Evolutionary conservation across 2,329 filamentous ascomycete species (phyloP).

Genomic region (Fusarium keratoplasticum): DNA sequence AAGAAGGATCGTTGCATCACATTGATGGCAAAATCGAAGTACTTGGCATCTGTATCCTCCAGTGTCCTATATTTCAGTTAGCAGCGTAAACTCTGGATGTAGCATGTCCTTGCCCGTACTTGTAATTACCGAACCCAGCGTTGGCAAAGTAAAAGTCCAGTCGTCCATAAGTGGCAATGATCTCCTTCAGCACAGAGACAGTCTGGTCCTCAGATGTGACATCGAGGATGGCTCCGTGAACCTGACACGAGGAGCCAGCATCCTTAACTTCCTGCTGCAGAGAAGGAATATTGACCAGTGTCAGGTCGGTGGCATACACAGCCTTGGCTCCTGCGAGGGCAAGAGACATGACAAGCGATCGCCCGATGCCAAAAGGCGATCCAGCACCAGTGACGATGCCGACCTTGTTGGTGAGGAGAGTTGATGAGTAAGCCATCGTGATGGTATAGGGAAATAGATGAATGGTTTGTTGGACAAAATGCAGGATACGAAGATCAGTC

Average conservation of each 20-base stretch:
- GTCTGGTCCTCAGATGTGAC: conserved; percentile 17
- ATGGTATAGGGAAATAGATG: neutral
- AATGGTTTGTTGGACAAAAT: neutral
- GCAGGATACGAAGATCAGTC: neutral
- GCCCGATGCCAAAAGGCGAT: neutral
- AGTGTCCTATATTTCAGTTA: conserved; percentile 19
- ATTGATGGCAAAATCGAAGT: conserved; percentile 12
- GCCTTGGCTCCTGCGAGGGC: neutral
- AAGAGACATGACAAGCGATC: neutral
- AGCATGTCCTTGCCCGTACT: neutral
- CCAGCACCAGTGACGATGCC: neutral
- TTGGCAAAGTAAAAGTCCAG: neutral
- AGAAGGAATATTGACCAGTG: neutral
- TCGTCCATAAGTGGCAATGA: conserved; percentile 16
- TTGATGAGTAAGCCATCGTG: neutral
- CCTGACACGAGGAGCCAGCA: neutral
- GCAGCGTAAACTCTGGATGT: neutral
- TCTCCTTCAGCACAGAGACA: neutral
- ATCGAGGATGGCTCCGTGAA: conserved; percentile 11
- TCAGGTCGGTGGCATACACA: neutral
- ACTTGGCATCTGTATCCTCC: conserved; percentile 18
- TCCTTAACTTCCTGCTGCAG: neutral
- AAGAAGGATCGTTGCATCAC: conserved; percentile 33
- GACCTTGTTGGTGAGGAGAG: neutral
- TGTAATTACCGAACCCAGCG: neutral